Conservation (phyloP, 768 basidiomycete genomes). For the Gloeopeniophorella convolvens region DNA sequence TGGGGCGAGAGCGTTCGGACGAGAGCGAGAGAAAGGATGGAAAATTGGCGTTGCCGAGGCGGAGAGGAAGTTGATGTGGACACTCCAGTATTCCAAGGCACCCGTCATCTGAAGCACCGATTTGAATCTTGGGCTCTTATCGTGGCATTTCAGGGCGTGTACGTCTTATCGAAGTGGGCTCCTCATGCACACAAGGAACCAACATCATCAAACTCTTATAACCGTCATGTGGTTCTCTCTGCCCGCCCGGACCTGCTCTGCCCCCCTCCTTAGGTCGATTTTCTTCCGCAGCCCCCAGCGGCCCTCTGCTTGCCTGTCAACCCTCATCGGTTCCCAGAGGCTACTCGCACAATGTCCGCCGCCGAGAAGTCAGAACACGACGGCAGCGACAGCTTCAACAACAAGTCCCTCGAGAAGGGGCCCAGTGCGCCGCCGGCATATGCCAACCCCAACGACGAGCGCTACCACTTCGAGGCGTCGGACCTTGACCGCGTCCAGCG, state of each 20-base stretch:
- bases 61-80: too few relatives aligned
- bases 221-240: not conserved
- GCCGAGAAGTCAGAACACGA: not conserved
- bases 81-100: too few relatives aligned
- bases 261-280: not conserved
- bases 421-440: conserved; percentile 20
- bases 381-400: not conserved
- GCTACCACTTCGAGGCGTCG: conserved; percentile 46
- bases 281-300: not conserved
- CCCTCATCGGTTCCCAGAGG: not conserved
- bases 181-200: not conserved
- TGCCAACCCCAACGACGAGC: conserved; percentile 24
- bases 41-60: too few relatives aligned
- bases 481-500: conserved; percentile 69
- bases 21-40: too few relatives aligned
- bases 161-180: not conserved
- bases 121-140: too few relatives aligned
- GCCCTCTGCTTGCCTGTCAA: too few relatives aligned
- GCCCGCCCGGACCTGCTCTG: not conserved
- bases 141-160: too few relatives aligned
- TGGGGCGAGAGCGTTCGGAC: too few relatives aligned
- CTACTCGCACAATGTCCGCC: conserved; percentile 2
- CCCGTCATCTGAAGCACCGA: too few relatives aligned
- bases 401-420: conserved; percentile 24
- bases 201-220: not conserved